These are phyloP conservation scores for Phaeosphaeria sp. DNA, from an alignment of 2,329 filamentous ascomycete species.

Conservation along the genomic window DNA sequence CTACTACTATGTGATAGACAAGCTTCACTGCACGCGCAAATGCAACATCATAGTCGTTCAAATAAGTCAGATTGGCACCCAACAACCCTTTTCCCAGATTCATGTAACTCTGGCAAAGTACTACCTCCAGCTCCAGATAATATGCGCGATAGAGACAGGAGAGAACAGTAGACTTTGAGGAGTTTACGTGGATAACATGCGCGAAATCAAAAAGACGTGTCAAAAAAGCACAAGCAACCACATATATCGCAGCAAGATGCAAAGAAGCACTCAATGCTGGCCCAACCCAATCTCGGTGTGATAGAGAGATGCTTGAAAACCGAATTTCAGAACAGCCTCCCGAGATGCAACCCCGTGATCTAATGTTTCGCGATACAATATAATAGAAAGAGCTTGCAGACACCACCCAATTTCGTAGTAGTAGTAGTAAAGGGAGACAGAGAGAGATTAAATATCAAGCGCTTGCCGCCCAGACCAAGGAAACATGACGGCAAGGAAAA, in stretches of 20 bases:
- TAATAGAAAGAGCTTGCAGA: slow-evolving; percentile 17
- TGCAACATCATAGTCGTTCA: slow-evolving; percentile 3
- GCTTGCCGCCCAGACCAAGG: slow-evolving; percentile 21
- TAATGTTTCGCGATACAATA: slow-evolving; percentile 26
- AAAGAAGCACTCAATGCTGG: slow-evolving; percentile 29
- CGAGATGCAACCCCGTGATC: slow-evolving; percentile 33
- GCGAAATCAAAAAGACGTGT: slow-evolving; percentile 6
- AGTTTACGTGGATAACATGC: slow-evolving; percentile 5
- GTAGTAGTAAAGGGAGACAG: slow-evolving; percentile 10
- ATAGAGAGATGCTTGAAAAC: slow-evolving; percentile 27
- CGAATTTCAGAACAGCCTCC: slow-evolving; percentile 27
- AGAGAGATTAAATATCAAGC: slow-evolving; percentile 17
- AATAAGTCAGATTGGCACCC: slow-evolving; percentile 21
- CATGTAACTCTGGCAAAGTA: slow-evolving; percentile 8
- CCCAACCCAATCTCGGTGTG: slow-evolving; percentile 24
- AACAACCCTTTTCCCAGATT: slow-evolving; percentile 1
- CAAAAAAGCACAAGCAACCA: slow-evolving; percentile 32
- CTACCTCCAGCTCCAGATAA: background rate
- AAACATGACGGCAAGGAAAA: slow-evolving; percentile 1
- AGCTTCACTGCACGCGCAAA: slow-evolving; percentile 3
- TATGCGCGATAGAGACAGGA: slow-evolving; percentile 18
- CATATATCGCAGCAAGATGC: slow-evolving; percentile 26
- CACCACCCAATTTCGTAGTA: slow-evolving; percentile 30
- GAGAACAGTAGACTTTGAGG: slow-evolving; percentile 12
- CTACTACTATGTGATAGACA: slow-evolving; percentile 7